phyloP scores from a whole-genome alignment of 345 rosid genomes.

The Lepidium africanum region DNA sequence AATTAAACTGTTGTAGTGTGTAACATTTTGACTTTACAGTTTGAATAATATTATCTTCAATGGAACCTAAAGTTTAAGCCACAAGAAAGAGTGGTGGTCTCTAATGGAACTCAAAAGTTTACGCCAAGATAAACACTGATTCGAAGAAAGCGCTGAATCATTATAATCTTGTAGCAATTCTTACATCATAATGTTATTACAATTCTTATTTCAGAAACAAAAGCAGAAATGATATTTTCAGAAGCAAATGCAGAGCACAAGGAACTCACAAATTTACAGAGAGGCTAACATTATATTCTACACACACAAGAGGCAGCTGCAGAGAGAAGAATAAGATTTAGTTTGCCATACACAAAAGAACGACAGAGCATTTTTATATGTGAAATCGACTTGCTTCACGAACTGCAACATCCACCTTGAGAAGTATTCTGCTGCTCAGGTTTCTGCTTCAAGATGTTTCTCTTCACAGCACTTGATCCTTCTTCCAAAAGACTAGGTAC shows the following conservation, averaged over 20 bases:
- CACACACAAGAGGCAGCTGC: slow-evolving; percentile 16
- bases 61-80: too few relatives aligned
- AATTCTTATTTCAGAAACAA: slow-evolving; percentile 19
- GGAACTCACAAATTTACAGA: slow-evolving; percentile 23
- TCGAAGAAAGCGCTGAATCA: neutral
- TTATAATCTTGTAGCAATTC: too few relatives aligned
- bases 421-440: slow-evolving; percentile 41
- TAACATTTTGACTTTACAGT: neutral
- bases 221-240: slow-evolving; percentile 1
- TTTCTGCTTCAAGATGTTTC: slow-evolving; percentile 65
- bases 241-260: slow-evolving; percentile 16
- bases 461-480: slow-evolving; percentile 69
- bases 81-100: neutral
- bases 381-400: slow-evolving; percentile 4
- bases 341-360: neutral
- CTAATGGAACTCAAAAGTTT: neutral
- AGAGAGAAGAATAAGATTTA: neutral
- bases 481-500: slow-evolving; percentile 88
- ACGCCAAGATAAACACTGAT: neutral
- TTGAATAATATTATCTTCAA: neutral
- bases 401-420: slow-evolving; percentile 46
- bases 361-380: neutral
- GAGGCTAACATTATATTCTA: slow-evolving; percentile 3
- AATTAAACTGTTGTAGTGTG: slow-evolving; percentile 20
- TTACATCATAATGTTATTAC: neutral